These are phyloP conservation scores for Syncephalis fuscata DNA, from an alignment of 371 early-diverging fungal genomes.

Conservation along the genomic window DNA sequence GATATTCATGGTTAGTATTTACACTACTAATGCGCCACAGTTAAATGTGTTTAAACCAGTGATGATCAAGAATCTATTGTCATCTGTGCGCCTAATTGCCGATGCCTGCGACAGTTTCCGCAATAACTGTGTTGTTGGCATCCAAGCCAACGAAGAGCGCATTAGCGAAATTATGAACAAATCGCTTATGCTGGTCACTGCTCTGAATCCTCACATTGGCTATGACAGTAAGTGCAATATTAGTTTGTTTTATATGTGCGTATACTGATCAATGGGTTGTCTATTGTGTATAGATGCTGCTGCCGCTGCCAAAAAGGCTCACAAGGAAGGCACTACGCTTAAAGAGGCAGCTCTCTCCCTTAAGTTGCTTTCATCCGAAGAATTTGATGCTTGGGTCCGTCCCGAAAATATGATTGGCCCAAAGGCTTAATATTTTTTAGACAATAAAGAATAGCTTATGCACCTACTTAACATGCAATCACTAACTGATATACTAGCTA, in stretches of 20 bases:
- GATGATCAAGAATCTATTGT: conserved; percentile 84
- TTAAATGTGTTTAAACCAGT: conserved; percentile 97
- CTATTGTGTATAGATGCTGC: conserved; percentile 47
- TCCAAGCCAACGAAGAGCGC: conserved; percentile 71
- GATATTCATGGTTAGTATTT: neutral
- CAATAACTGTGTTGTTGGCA: conserved; percentile 83
- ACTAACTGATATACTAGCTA: too few species aligned
- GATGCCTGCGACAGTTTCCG: conserved; percentile 79
- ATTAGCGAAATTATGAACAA: conserved; percentile 75
- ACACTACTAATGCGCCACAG: conserved; percentile 12
- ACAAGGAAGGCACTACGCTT: conserved; percentile 54
- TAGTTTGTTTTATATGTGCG: neutral
- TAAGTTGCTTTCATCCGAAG: conserved; percentile 59
- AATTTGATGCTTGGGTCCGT: conserved; percentile 82
- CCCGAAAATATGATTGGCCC: conserved; percentile 78
- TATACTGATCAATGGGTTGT: neutral
- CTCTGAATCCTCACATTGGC: conserved; percentile 79
- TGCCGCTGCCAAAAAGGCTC: conserved; percentile 87
- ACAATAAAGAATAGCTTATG: too few species aligned
- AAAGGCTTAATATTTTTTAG: neutral
- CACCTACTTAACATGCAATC: too few species aligned
- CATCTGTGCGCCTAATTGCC: conserved; percentile 67
- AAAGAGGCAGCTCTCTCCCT: conserved; percentile 76
- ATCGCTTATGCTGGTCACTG: conserved; percentile 79
- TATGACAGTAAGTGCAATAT: conserved; percentile 25